These are phyloP conservation scores for Cutaneotrichosporon sp. DNA, from an alignment of 1,284 basidiomycete genomes.

Conservation along the genomic window DNA sequence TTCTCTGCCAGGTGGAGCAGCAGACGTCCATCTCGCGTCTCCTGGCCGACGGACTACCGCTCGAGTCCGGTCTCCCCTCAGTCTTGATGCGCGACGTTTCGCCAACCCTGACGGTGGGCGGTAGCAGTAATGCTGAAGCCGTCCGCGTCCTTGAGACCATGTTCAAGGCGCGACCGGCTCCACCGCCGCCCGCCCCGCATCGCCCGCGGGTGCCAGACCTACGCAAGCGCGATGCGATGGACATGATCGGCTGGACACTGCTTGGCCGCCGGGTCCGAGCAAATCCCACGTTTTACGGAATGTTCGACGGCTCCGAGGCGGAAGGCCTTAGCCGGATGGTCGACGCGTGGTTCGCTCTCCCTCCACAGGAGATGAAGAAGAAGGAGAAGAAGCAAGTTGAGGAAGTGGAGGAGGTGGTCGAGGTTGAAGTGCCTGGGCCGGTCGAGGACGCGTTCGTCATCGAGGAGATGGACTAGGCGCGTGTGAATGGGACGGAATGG, in stretches of 20 bases:
- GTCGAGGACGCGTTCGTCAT: background rate
- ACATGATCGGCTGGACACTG: conserved; percentile 78
- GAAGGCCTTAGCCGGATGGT: conserved; percentile 68
- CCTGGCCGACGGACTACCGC: conserved; percentile 78
- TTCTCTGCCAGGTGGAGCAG: conserved; percentile 84
- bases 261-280: conserved; percentile 67
- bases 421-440: background rate
- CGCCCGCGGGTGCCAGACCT: conserved; percentile 49
- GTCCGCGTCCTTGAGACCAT: conserved; percentile 22
- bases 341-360: conserved; percentile 55
- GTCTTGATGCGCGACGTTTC: conserved; percentile 23
- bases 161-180: conserved; percentile 32
- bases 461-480: background rate
- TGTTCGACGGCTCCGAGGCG: conserved; percentile 54
- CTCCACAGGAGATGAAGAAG: background rate
- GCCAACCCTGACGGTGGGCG: conserved; percentile 22
- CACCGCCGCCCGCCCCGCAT: conserved; percentile 29
- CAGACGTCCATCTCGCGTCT: conserved; percentile 75
- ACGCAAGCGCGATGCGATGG: conserved; percentile 68
- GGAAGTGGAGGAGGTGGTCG: background rate
- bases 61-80: conserved; percentile 72
- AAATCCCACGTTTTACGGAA: conserved; percentile 87
- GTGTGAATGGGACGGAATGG: background rate
- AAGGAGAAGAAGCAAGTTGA: background rate
- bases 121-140: conserved; percentile 25